Evolutionary conservation across 805 yeast genomes (phyloP), one percentile per base, ranked within the genome.

Genomic region (Saccharomyces mikatae): DNA sequence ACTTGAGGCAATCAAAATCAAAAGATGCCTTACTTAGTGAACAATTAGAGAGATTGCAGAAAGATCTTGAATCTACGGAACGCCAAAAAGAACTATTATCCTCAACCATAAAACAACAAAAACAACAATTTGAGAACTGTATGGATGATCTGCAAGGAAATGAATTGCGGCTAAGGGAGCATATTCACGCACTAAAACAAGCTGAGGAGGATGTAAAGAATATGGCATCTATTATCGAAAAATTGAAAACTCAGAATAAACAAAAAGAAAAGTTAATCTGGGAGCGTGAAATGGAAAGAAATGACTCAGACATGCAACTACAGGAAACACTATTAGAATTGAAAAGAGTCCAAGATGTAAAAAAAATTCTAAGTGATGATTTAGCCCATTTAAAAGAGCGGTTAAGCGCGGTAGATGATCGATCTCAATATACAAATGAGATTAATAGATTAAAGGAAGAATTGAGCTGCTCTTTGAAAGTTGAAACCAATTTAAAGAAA

Each of bases 111-210:
- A 80, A 80, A 41, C 72, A 86, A 31, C 89, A 87, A 69, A 85
- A 83, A 63, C 70, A 75, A 17, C 79, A 96, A 57, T 82, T 95
- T 32, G 91, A 87, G 36, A 86, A 84, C 57, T 86, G 88, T 65
- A 81, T 78, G 60, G 75, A 76, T 54, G 87, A 87, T 62, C 74
- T 90, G 27, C 95, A 89, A 62, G 78, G 80, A 50, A 91, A 94
- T 1, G 96, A 91, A 64, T 76, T 83, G 50, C 89, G 88, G 56
- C 69, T 81, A 52, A 64, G 69, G 21, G 87, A 85, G 60, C 69
- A 80, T 36, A 71, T 77, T 55, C 74, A 71, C 30, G 65, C 78
- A 9, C 65, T 86, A 32, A 70, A 73, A 3, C 74, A 72, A 31
- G 74, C 80, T 17, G 77, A 79, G 60, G 78, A 75, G 41, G 89